Percentiles rank a stretch among this genome's conserved stretches.
These are phyloP conservation scores for Flaveria brownii DNA, from an alignment of 129 eudicot species.

Conservation along the genomic window DNA sequence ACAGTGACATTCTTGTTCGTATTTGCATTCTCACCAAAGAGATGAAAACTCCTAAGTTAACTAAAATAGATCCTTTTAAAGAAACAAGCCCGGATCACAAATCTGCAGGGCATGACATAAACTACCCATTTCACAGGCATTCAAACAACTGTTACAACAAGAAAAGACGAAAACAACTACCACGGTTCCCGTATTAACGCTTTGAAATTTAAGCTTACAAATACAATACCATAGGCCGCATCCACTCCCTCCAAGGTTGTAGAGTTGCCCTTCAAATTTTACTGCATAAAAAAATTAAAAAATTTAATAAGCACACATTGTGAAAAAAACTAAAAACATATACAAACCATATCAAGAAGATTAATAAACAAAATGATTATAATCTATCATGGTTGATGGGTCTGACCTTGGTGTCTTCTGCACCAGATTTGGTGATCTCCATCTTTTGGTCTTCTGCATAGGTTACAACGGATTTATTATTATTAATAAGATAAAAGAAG, in stretches of 20 bases:
- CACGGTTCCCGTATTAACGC: conserved; percentile 32
- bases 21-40: too few relatives aligned
- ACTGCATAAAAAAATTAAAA: conserved; percentile 31
- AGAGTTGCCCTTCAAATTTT: conserved; percentile 25
- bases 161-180: conserved; percentile 28
- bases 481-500: background rate
- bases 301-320: background rate
- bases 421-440: conserved; percentile 49
- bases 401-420: conserved; percentile 42
- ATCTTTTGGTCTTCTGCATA: conserved; percentile 48
- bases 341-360: background rate
- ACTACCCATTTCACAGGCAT: conserved; percentile 28
- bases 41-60: too few relatives aligned
- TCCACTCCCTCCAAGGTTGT: conserved; percentile 25
- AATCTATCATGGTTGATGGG: background rate
- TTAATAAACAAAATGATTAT: background rate
- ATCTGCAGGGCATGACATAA: conserved; percentile 25
- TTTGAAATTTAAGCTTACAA: conserved; percentile 28
- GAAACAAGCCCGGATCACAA: conserved; percentile 21
- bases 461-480: too few relatives aligned
- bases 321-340: background rate
- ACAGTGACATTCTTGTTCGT: too few relatives aligned
- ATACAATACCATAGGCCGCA: conserved; percentile 36
- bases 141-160: conserved; percentile 33
- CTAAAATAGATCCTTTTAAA: background rate